Evolutionary conservation across 371 early-diverging fungal genomes (phyloP).

Genomic region (Chytridium lagenaria): DNA sequence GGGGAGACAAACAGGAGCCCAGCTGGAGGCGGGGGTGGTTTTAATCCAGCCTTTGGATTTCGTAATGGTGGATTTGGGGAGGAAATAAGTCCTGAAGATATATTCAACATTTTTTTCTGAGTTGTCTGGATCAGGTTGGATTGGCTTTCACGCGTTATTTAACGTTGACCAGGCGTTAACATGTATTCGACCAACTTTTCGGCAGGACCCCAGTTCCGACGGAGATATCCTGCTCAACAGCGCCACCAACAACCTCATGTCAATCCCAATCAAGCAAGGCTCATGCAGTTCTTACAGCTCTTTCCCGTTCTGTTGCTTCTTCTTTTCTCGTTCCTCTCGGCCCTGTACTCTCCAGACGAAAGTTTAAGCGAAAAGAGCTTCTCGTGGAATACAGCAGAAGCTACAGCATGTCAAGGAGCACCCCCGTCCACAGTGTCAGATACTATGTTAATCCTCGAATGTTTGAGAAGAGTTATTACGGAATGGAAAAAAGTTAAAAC

Average conservation of each 20-base stretch:
- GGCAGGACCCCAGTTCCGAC: slow-evolving; percentile 33
- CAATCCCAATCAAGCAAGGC: slow-evolving; percentile 6
- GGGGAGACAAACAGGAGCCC: slow-evolving; percentile 30
- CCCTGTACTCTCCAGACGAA: slow-evolving; percentile 26
- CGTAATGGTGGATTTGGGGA: slow-evolving; percentile 43
- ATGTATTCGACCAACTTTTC: slow-evolving; percentile 6
- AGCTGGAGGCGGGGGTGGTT: slow-evolving; percentile 37
- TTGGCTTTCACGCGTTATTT: slow-evolving; percentile 8
- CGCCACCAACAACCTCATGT: slow-evolving; percentile 38
- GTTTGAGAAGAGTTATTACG: slow-evolving; percentile 37
- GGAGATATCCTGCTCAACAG: slow-evolving; percentile 33
- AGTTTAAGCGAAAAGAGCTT: slow-evolving; percentile 28
- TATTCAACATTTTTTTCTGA: slow-evolving; percentile 97
- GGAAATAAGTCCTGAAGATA: slow-evolving; percentile 92
- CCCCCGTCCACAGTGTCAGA: slow-evolving; percentile 47
- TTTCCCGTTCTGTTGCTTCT: slow-evolving; percentile 65
- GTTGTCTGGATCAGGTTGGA: slow-evolving; percentile 46
- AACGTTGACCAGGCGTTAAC: slow-evolving; percentile 14
- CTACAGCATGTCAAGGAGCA: slow-evolving; percentile 42
- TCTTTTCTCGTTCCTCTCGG: slow-evolving; percentile 55
- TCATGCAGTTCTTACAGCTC: slow-evolving; percentile 46
- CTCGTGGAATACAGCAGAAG: slow-evolving; percentile 22
- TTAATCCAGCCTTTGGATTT: slow-evolving; percentile 25
- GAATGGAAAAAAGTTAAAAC: slow-evolving; percentile 25
- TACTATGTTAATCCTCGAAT: slow-evolving; percentile 62